A percentile compares a stretch with the other conserved stretches of the same genome.
These are phyloP conservation scores for Arachis monticola DNA, from an alignment of 331 rosid species.

Conservation along the genomic window DNA sequence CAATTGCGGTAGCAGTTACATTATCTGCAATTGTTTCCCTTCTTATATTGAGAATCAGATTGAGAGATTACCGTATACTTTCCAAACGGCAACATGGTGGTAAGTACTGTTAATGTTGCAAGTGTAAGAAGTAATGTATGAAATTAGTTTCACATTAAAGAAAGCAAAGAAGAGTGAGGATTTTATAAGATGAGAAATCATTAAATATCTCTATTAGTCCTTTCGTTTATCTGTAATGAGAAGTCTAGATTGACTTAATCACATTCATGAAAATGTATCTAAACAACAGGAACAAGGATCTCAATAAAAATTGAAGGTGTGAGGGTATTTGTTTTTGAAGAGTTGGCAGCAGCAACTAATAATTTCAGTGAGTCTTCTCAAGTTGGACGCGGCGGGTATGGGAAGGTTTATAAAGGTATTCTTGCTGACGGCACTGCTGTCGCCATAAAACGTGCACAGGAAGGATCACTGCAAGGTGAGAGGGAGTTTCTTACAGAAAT, in stretches of 20 bases:
- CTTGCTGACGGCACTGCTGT: constrained; percentile 71
- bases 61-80: constrained; percentile 36
- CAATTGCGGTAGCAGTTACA: constrained; percentile 59
- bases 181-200: too few species aligned
- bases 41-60: constrained; percentile 52
- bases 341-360: constrained; percentile 69
- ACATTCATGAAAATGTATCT: constrained; percentile 9
- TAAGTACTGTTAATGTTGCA: too few species aligned
- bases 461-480: constrained; percentile 93
- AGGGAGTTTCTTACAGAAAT: constrained; percentile 91
- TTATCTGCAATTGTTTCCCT: constrained; percentile 65
- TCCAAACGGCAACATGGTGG: constrained; percentile 58
- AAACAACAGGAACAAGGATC: constrained; percentile 57
- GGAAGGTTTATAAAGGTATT: constrained; percentile 82
- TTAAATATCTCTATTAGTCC: background rate
- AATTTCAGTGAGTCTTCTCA: constrained; percentile 54
- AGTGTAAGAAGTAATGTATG: too few species aligned
- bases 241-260: background rate
- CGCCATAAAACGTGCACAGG: constrained; percentile 93
- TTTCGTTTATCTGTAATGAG: constrained; percentile 5
- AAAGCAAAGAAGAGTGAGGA: too few species aligned
- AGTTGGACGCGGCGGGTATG: constrained; percentile 92
- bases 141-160: too few species aligned
- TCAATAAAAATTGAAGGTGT: constrained; percentile 63
- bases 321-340: constrained; percentile 59